These are phyloP conservation scores for Trichoderma citrinoviride DNA, from an alignment of 2,329 filamentous ascomycete genomes.

Conservation along the genomic window DNA sequence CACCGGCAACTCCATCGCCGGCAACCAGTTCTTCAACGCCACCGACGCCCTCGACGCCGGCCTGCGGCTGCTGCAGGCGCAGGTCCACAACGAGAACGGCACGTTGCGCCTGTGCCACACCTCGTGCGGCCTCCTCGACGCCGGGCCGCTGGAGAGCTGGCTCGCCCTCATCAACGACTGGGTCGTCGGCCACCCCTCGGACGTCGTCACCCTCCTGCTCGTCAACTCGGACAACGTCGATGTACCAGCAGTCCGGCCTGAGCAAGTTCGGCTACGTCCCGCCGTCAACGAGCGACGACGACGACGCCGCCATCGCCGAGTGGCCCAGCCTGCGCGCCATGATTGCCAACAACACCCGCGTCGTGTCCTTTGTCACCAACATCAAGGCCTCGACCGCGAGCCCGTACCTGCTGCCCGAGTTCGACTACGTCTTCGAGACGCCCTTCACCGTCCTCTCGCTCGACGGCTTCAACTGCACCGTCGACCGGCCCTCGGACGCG, in stretches of 20 bases:
- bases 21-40: conserved; percentile 73
- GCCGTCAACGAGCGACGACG: conserved; percentile 32
- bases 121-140: conserved; percentile 64
- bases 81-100: conserved; percentile 63
- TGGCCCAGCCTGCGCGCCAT: conserved; percentile 74
- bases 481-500: conserved; percentile 61
- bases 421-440: conserved; percentile 70
- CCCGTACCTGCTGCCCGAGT: conserved; percentile 63
- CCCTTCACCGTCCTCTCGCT: conserved; percentile 61
- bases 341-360: conserved; percentile 61
- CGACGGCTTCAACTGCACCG: conserved; percentile 67
- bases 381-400: conserved; percentile 41
- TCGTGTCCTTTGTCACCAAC: conserved; percentile 68
- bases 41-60: conserved; percentile 69
- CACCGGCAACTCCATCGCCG: conserved; percentile 60
- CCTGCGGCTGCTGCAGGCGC: conserved; percentile 67
- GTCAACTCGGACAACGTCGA: conserved; percentile 65
- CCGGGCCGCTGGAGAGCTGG: conserved; percentile 64
- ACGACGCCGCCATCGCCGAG: conserved; percentile 26
- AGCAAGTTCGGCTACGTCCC: conserved; percentile 60
- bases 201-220: conserved; percentile 71
- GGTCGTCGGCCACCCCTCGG: conserved; percentile 67
- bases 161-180: conserved; percentile 62
- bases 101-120: conserved; percentile 69
- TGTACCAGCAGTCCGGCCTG: conserved; percentile 58